Conservation (phyloP, 2,329 filamentous ascomycete genomes). For the Trichoderma endophyticum region DNA sequence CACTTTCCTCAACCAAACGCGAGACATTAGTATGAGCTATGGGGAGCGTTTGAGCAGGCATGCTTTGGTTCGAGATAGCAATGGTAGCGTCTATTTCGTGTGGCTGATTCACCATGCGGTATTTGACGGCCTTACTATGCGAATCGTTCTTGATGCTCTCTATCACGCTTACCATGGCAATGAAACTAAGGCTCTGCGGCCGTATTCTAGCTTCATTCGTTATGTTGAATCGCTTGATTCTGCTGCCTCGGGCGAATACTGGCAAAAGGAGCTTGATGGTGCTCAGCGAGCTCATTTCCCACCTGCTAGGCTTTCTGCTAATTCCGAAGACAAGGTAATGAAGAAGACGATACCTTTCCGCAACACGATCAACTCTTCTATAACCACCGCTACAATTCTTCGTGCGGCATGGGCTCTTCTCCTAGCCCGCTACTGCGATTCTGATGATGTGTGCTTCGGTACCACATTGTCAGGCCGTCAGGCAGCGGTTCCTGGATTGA, state of each 20-base stretch:
- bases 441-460: conserved; percentile 18
- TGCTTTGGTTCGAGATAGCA: conserved; percentile 5
- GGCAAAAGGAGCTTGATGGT: conserved; percentile 21
- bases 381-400: conserved; percentile 13
- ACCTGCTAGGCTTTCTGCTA: neutral
- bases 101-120: conserved; percentile 17
- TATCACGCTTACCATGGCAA: neutral
- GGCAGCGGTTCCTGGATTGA: conserved; percentile 8
- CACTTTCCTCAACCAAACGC: neutral
- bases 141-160: conserved; percentile 7
- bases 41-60: conserved; percentile 13
- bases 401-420: conserved; percentile 18
- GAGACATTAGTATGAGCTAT: conserved; percentile 12
- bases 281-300: conserved; percentile 16
- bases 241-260: conserved; percentile 16
- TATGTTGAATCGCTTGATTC: conserved; percentile 13
- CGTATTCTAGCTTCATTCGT: conserved; percentile 5
- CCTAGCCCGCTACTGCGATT: conserved; percentile 13
- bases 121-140: conserved; percentile 12
- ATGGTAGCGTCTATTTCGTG: conserved; percentile 6
- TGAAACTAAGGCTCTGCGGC: neutral
- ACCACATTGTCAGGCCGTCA: conserved; percentile 16
- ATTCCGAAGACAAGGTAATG: neutral
- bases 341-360: conserved; percentile 23
- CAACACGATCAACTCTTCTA: neutral